Percentiles rank a stretch among this genome's conserved stretches.
Evolutionary conservation across 345 rosid species (phyloP).

Genomic region (Eucalyptus coolabah): DNA sequence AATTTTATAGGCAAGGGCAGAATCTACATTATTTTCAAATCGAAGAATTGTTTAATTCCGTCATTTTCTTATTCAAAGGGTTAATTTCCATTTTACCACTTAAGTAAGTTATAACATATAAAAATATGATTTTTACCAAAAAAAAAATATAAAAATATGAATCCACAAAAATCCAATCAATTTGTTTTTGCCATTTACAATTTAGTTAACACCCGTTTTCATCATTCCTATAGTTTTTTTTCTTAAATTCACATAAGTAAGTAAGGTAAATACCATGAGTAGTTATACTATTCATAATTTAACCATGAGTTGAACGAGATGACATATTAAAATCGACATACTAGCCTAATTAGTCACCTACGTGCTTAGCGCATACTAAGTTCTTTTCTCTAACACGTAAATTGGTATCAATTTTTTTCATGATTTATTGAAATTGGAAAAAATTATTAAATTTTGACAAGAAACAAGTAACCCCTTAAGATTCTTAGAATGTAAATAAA

Average conservation of each 20-base stretch:
- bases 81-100: not conserved
- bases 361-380: fast-evolving
- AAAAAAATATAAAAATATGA: not conserved
- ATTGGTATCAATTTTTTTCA: not conserved
- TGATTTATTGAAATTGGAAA: not conserved
- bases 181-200: not conserved
- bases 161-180: not conserved
- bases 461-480: not conserved
- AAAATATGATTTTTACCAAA: not conserved
- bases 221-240: not conserved
- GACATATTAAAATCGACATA: not conserved
- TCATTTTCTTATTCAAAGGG: not conserved
- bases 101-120: not conserved
- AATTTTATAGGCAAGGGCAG: too few relatives aligned
- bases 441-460: fast-evolving
- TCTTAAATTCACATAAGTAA: not conserved
- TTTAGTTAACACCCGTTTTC: not conserved
- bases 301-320: fast-evolving
- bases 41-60: fast-evolving
- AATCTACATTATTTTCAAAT: not conserved
- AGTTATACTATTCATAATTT: not conserved
- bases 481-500: not conserved
- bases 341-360: not conserved
- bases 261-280: not conserved
- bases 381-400: too few relatives aligned